These are phyloP conservation scores for Cyclotella choctawhatcheeana DNA, from an alignment of 108 stramenopile genomes.

Conservation along the genomic window DNA sequence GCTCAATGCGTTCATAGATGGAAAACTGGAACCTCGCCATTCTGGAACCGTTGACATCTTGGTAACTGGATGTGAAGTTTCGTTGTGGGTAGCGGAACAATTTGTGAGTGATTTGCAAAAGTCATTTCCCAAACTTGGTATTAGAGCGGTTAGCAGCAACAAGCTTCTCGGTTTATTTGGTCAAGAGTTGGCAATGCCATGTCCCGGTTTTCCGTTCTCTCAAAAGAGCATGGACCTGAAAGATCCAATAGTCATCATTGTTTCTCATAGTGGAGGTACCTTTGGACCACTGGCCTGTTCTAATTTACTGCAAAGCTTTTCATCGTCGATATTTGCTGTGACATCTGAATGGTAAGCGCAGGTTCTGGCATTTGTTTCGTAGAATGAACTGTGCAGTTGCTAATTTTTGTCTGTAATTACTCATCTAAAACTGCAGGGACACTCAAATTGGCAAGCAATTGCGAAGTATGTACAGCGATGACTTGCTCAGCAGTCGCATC, in stretches of 20 bases:
- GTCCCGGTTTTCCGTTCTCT: conserved; percentile 45
- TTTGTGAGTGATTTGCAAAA: conserved; percentile 62
- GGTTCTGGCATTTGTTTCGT: not conserved
- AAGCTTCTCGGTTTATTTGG: conserved; percentile 66
- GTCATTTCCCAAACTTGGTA: conserved; percentile 56
- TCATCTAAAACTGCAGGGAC: conserved; percentile 26
- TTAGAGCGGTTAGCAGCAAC: conserved; percentile 55
- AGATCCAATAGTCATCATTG: conserved; percentile 58
- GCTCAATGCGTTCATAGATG: conserved; percentile 47
- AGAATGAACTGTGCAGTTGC: too few relatives aligned
- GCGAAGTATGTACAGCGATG: conserved; percentile 52
- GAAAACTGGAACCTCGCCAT: conserved; percentile 34
- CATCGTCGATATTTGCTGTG: conserved; percentile 53
- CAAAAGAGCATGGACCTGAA: conserved; percentile 52
- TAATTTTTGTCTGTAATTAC: too few relatives aligned
- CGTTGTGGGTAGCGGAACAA: conserved; percentile 70
- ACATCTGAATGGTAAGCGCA: conserved; percentile 40
- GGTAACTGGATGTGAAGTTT: conserved; percentile 65
- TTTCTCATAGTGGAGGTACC: conserved; percentile 32
- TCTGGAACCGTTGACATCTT: conserved; percentile 53
- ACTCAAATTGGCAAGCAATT: conserved; percentile 61
- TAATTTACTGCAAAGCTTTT: conserved; percentile 53
- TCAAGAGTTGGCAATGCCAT: conserved; percentile 56
- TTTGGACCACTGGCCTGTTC: conserved; percentile 54
- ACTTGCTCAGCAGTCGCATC: conserved; percentile 43